Evolutionary conservation across 163 green algal genomes (phyloP), one percentile per base, ranked within the genome.

Genomic region (Scenedesmus sp.): DNA sequence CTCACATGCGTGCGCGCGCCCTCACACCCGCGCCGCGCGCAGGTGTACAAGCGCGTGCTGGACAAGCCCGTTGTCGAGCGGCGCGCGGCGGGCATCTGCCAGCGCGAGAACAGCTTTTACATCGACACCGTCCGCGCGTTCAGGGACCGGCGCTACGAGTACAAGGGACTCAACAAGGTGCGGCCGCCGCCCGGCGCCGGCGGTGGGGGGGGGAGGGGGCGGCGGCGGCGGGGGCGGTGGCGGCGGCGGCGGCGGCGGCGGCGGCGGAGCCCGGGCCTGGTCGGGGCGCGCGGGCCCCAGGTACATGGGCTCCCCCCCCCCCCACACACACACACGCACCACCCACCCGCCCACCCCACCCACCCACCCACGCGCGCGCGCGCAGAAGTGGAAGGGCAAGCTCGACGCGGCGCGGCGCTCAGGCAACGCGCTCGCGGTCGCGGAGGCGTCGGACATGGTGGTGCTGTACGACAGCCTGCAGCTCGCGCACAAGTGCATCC

Each of bases 401-500:
- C 90, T 98, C 47, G 90, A 94, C 20, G 90, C 90, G 0, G 96
- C 96, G 36, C 93, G 94, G 82, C 82, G 82, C 29, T 76, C 57
- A 24, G 92, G 90, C 56, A 91, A 96, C 84, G 83, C 89, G 34
- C 85, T 97, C 26, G 54, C 82, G 29, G 84, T 92, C 5, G 85
- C 93, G 71, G 90, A 97, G 85, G 93, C 93, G 29, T 62, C 65
- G 20, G 93, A 96, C 85, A 96, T 97, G 92, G 87, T 91, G 63
- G 91, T 98, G 69, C 89, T 98, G 83, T 99, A 97, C 80, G 96
- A 99, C 85, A 95, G 86, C 3, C 89, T 99, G 84, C 96, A 99
- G 91, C 94, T 99, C 74, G 96, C 96, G 34, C 96, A 99, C 92
- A 99, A 99, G 92, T 99, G 96, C 91, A 99, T 99, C 87, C 90